phyloP scores from a whole-genome alignment of 176 grass and related monocot species.

The Alopecurus myosuroides region DNA sequence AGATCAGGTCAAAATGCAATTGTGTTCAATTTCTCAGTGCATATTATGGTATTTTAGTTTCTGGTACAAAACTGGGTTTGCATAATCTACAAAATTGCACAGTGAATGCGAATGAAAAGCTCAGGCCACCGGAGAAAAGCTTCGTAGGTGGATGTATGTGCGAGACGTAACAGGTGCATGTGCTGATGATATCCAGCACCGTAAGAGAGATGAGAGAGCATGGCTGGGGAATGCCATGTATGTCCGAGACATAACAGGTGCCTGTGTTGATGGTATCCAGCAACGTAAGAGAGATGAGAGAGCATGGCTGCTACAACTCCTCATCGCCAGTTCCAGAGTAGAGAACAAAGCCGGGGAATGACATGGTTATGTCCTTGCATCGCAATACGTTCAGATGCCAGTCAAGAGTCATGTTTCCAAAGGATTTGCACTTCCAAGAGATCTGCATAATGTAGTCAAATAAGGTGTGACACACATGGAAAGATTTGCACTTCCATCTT shows the following conservation, averaged over 20 bases:
- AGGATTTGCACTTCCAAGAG: too few relatives aligned
- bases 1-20: background rate
- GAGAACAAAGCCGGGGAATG: conserved; percentile 70
- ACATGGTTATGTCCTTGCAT: conserved; percentile 64
- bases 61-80: background rate
- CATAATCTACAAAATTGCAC: background rate
- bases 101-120: background rate
- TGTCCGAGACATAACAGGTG: background rate
- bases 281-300: background rate
- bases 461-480: background rate
- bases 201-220: too few relatives aligned
- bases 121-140: background rate
- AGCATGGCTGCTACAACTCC: conserved; percentile 41
- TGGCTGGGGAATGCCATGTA: too few relatives aligned
- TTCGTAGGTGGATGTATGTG: background rate
- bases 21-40: background rate
- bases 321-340: conserved; percentile 44
- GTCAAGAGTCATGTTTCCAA: background rate
- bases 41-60: background rate
- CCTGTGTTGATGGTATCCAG: background rate
- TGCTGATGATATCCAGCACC: too few relatives aligned
- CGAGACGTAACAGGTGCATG: too few relatives aligned
- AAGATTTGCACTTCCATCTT: background rate
- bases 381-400: background rate
- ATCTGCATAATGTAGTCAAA: conserved; percentile 47